These are phyloP conservation scores for Chaetomiaceae sp. DNA, from an alignment of 2,329 filamentous ascomycete species.

Conservation along the genomic window DNA sequence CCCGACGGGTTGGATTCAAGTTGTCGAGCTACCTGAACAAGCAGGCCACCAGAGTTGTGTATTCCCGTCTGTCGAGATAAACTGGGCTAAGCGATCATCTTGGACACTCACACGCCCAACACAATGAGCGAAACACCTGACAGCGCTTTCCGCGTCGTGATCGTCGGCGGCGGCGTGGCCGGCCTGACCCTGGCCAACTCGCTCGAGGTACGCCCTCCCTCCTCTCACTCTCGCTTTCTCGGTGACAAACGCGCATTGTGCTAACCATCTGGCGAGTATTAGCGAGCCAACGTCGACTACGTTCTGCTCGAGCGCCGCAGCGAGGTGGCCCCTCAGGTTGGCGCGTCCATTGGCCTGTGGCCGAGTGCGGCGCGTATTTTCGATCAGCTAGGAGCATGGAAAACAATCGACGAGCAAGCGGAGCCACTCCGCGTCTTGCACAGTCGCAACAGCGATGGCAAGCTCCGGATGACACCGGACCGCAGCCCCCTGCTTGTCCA, in stretches of 20 bases:
- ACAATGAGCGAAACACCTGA: neutral
- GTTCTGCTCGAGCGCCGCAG: conserved; percentile 35
- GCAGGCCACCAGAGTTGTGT: no score
- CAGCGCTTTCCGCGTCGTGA: conserved; percentile 26
- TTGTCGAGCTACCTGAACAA: no score
- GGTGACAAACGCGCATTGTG: no score
- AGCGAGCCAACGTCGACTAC: conserved; percentile 35
- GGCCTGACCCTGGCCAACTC: conserved; percentile 31
- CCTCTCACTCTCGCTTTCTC: neutral
- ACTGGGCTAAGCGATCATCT: no score
- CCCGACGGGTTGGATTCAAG: no score
- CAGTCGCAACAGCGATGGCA: conserved; percentile 28
- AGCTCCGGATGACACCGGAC: neutral
- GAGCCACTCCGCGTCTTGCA: conserved; percentile 12
- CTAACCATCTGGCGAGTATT: neutral
- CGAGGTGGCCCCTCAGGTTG: conserved; percentile 29
- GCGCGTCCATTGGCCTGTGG: conserved; percentile 33
- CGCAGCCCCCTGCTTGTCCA: conserved; percentile 21
- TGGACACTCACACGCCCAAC: no score
- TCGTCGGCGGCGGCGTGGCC: conserved; percentile 31
- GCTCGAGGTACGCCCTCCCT: conserved; percentile 20
- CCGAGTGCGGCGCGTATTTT: conserved; percentile 29
- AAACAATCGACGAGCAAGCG: conserved; percentile 22
- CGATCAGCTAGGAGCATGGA: conserved; percentile 32
- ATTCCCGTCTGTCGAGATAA: no score